Base-by-base conservation (phyloP, 441 rosid genomes). In the Kokia cookei region DNA sequence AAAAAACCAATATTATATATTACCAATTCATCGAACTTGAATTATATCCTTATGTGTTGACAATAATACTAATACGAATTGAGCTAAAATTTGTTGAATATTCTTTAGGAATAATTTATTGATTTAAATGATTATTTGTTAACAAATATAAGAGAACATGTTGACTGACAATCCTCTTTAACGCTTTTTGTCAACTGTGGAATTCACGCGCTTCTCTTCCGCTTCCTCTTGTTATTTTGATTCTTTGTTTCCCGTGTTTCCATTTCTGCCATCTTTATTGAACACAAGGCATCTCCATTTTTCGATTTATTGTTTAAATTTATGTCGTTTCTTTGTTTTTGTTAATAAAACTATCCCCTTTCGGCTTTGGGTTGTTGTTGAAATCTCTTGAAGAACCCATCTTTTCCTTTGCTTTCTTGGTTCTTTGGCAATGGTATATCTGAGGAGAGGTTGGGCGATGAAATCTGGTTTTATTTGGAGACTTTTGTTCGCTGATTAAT, bases 191-290 rank as follows among this genome's bases (percentile, higher is more conserved):
- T 54, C 63, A 2, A 26, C 75, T 48, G 73, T 76, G 73, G 42
- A 19, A 27, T 65, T 73, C 71, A 65, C 85, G 73, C 79, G 83
- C 74, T 72, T 24, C 59, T 32, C 15, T 32, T 32, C 60, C 29
- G 3, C 35, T 10, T 11, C 65, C 7, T 10, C 40, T 10, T 27
- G 47, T 17, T 69, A 15, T 22, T 9, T 42, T 68, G 0, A 37
- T 47, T 65, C 57, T 26, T 32, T 7, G 54, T 26, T 64, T 43
- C 61, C 32, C n/a, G 2, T 12, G 17, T 48, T 27, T 47, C 62
- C 2, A 17, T 27, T 43, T 58, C 57, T 66, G 54, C 26, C 32
- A 12, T 26, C 17, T 29, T 60, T 2, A 2, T 27, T 59, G 4
- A 29, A 5, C 32, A 26, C 14, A 37, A 58, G 14, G 1, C 27